Conservation (phyloP, 768 basidiomycete genomes). For the Coprinellus micaceus region DNA sequence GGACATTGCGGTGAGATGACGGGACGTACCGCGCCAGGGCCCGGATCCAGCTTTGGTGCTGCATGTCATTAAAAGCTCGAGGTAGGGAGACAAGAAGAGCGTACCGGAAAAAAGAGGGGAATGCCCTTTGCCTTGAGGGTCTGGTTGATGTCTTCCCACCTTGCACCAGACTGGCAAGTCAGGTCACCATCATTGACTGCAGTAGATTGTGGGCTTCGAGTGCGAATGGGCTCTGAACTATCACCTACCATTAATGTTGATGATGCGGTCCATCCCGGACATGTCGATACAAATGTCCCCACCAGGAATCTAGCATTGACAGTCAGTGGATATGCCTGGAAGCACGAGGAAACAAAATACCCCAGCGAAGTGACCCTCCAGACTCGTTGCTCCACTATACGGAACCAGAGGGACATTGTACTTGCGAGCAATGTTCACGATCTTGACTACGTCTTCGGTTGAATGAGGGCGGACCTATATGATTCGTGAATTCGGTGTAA, state of each 20-base stretch:
- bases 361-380: conserved; percentile 84
- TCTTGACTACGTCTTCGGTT: conserved; percentile 79
- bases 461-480: conserved; percentile 52
- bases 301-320: conserved; percentile 34
- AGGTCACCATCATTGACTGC: conserved; percentile 71
- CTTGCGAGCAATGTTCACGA: conserved; percentile 73
- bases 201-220: neutral
- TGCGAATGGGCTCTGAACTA: no score
- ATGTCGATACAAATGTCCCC: conserved; percentile 84
- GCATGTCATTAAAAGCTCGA: neutral
- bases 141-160: conserved; percentile 78
- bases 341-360: conserved; percentile 30
- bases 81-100: neutral
- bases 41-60: conserved; percentile 58
- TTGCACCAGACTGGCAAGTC: conserved; percentile 69
- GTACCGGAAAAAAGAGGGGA: conserved; percentile 82
- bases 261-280: conserved; percentile 77
- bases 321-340: neutral
- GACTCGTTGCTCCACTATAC: conserved; percentile 80
- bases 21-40: conserved; percentile 59
- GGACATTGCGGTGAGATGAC: neutral
- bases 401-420: conserved; percentile 75
- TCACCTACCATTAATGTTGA: conserved; percentile 64
- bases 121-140: conserved; percentile 65
- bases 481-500: neutral